Percentiles rank a stretch among this genome's conserved stretches.
These are phyloP conservation scores for Calendula officinalis DNA, from an alignment of 129 eudicot species.

Conservation along the genomic window DNA sequence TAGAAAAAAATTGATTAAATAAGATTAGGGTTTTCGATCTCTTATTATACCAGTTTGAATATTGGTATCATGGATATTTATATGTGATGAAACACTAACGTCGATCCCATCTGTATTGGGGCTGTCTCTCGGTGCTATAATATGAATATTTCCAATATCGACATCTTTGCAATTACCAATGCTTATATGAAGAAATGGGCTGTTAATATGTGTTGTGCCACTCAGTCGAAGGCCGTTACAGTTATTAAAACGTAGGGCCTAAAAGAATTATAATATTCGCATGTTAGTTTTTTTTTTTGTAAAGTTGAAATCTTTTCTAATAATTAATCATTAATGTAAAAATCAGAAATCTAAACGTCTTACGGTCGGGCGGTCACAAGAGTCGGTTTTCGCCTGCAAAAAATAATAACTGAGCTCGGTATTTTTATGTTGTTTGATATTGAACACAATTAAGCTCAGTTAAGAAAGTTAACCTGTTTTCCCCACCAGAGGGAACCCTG, in stretches of 20 bases:
- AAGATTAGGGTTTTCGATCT: neutral
- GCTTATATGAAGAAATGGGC: constrained; percentile 42
- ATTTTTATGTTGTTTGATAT: neutral
- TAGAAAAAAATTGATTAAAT: neutral
- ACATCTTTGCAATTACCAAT: constrained; percentile 25
- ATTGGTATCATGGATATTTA: constrained; percentile 30
- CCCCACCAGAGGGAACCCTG: constrained; percentile 54
- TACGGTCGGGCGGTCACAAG: constrained; percentile 34
- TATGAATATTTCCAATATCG: constrained; percentile 17
- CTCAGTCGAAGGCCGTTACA: constrained; percentile 43
- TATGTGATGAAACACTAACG: constrained; percentile 28
- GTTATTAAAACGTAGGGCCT: constrained; percentile 49
- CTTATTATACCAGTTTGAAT: constrained; percentile 43
- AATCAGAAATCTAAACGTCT: constrained; percentile 2
- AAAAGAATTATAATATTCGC: constrained; percentile 1
- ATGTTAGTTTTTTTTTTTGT: constrained; percentile 2
- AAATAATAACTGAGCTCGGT: neutral
- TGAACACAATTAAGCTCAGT: neutral
- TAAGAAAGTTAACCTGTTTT: constrained; percentile 6
- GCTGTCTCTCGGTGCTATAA: constrained; percentile 43
- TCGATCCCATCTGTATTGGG: constrained; percentile 62
- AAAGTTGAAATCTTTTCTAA: neutral
- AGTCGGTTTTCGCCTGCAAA: constrained; percentile 19
- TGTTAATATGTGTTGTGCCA: too few relatives aligned
- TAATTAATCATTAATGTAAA: too few relatives aligned